Evolutionary conservation across 352 stramenopile genomes (phyloP).

Genomic region (Globisporangium parvum): DNA sequence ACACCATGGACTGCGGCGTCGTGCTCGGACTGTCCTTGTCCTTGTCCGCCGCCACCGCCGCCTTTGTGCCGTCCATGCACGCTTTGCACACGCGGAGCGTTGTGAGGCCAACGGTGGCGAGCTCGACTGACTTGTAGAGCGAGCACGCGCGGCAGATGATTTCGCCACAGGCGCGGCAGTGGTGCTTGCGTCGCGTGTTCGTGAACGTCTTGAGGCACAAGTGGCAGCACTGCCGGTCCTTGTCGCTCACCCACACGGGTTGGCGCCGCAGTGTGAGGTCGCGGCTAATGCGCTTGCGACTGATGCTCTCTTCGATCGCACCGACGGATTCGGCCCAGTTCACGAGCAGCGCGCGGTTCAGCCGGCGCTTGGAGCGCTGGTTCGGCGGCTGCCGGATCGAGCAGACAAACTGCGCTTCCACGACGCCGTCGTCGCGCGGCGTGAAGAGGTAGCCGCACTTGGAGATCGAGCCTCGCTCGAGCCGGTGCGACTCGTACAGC

Average conservation of each 20-base stretch:
- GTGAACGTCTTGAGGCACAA: conserved; percentile 81
- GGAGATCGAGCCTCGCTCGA: conserved; percentile 67
- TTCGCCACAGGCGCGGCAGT: conserved; percentile 78
- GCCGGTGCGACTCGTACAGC: conserved; percentile 61
- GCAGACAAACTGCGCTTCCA: conserved; percentile 76
- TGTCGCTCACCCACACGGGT: conserved; percentile 77
- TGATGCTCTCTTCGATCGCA: conserved; percentile 62
- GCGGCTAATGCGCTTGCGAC: conserved; percentile 60
- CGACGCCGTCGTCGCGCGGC: conserved; percentile 45
- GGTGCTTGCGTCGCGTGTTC: conserved; percentile 71
- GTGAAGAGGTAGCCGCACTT: conserved; percentile 79
- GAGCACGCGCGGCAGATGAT: conserved; percentile 80
- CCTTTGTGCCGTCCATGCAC: conserved; percentile 60
- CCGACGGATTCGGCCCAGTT: conserved; percentile 69
- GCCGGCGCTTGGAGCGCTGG: conserved; percentile 39
- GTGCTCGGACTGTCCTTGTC: conserved; percentile 4
- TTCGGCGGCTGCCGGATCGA: conserved; percentile 74
- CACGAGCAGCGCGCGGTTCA: conserved; percentile 58
- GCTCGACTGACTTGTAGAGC: conserved; percentile 72
- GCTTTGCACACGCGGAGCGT: conserved; percentile 75
- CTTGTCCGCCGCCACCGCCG: neutral
- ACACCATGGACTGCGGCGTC: conserved; percentile 10
- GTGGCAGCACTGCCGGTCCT: conserved; percentile 76
- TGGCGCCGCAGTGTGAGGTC: conserved; percentile 64
- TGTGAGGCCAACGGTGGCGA: conserved; percentile 65